A percentile compares a stretch with the other conserved stretches of the same genome.
Conservation (phyloP, 1,139 yeast genomes). For the Sugiyamaella castrensis region DNA sequence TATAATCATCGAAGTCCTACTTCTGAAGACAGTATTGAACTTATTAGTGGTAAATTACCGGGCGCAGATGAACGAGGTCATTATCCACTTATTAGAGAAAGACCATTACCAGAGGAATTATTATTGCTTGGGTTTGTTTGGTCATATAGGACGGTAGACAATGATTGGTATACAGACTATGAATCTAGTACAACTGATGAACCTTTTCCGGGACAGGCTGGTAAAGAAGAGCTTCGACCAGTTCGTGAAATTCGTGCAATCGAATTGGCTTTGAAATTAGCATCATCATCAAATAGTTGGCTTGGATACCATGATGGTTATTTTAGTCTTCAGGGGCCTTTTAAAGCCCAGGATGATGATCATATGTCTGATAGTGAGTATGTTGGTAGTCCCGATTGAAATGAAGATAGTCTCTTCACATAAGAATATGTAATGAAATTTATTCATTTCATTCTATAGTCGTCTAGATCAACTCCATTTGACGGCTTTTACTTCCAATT, state of each 20-base stretch:
- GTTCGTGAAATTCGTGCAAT: slow-evolving; percentile 21
- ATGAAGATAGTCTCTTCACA: too few species aligned
- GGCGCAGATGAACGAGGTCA: slow-evolving; percentile 21
- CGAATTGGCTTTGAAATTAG: slow-evolving; percentile 20
- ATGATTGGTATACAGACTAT: slow-evolving; percentile 16
- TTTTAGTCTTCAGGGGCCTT: slow-evolving; percentile 4
- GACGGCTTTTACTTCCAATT: too few species aligned
- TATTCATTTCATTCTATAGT: too few species aligned
- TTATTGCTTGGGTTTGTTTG: slow-evolving; percentile 22
- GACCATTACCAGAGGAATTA: slow-evolving; percentile 26
- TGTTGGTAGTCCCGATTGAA: slow-evolving; percentile 2
- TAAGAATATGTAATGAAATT: too few species aligned
- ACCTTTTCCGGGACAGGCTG: slow-evolving; percentile 24
- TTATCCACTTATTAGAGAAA: slow-evolving; percentile 21
- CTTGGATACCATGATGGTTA: slow-evolving; percentile 6
- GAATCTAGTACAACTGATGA: slow-evolving; percentile 23
- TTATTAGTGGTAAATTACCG: slow-evolving; percentile 20
- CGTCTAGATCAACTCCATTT: too few species aligned
- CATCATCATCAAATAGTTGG: slow-evolving; percentile 6
- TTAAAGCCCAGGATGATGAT: slow-evolving; percentile 10
- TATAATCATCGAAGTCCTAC: slow-evolving; percentile 3
- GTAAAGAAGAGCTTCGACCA: slow-evolving; percentile 16
- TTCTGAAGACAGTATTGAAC: slow-evolving; percentile 22
- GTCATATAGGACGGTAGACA: slow-evolving; percentile 17
- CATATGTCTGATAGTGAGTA: slow-evolving; percentile 16